Percentiles rank a stretch among this genome's conserved stretches.
phyloP scores from a whole-genome alignment of 805 yeast genomes.

The Metschnikowia orientalis region DNA sequence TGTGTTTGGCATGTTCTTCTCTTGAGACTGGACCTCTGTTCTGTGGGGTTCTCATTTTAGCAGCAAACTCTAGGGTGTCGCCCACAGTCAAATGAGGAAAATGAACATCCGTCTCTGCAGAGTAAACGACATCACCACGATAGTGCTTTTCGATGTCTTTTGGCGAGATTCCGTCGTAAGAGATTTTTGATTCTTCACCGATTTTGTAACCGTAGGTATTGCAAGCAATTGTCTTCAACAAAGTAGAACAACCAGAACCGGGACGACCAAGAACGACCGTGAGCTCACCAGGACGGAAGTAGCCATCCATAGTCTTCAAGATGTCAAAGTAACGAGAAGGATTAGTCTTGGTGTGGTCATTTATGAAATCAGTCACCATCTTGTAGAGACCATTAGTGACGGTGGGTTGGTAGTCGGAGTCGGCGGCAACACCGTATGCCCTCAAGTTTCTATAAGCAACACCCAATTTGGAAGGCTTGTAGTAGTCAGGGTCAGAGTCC shows the following conservation, averaged over 20 bases:
- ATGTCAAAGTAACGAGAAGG: conserved; percentile 40
- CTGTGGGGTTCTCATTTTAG: conserved; percentile 56
- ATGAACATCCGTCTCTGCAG: conserved; percentile 65
- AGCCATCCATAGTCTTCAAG: conserved; percentile 63
- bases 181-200: conserved; percentile 41
- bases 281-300: conserved; percentile 57
- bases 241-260: conserved; percentile 75
- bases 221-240: conserved; percentile 60
- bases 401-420: conserved; percentile 63
- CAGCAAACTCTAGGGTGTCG: conserved; percentile 60
- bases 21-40: conserved; percentile 60
- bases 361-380: conserved; percentile 15
- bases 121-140: conserved; percentile 67
- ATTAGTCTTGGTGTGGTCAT: conserved; percentile 16
- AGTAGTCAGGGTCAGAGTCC: conserved; percentile 56
- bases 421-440: conserved; percentile 63
- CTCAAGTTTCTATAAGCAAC: conserved; percentile 54
- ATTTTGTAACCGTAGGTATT: conserved; percentile 58
- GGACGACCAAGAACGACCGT: conserved; percentile 76
- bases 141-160: conserved; percentile 47
- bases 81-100: conserved; percentile 67
- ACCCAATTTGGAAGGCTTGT: conserved; percentile 57
- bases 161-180: conserved; percentile 54
- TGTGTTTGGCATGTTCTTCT: conserved; percentile 44
- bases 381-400: conserved; percentile 37